Evolutionary conservation across 164 flowering plant species (phyloP).

Genomic region (Kalanchoe fedtschenkoi): DNA sequence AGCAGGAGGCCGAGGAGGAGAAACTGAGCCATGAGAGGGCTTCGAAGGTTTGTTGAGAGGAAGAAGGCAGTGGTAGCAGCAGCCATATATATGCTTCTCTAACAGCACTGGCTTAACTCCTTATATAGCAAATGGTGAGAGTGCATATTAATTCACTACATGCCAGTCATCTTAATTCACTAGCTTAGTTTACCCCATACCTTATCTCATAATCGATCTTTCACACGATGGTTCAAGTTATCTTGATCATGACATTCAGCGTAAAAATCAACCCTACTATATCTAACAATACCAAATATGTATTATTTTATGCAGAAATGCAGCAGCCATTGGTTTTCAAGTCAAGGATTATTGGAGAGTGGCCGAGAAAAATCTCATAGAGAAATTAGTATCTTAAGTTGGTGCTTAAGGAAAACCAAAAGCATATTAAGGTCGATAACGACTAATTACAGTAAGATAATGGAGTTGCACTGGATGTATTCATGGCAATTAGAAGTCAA

Average conservation of each 20-base stretch:
- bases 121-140: not conserved
- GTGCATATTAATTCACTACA: not conserved
- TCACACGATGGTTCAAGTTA: too few species aligned
- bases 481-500: not conserved
- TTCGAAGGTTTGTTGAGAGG: not conserved
- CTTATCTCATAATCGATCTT: too few species aligned
- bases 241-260: not conserved
- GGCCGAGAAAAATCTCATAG: not conserved
- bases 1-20: not conserved
- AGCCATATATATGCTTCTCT: not conserved
- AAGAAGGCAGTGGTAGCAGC: not conserved
- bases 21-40: not conserved
- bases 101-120: not conserved
- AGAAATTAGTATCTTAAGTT: not conserved
- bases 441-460: not conserved
- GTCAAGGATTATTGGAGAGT: not conserved
- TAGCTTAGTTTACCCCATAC: too few species aligned
- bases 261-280: not conserved
- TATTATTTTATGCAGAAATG: not conserved
- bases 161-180: not conserved
- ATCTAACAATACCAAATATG: not conserved
- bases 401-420: not conserved
- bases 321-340: not conserved
- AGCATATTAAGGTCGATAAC: not conserved
- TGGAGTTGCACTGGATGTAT: not conserved